These are phyloP conservation scores for Plasmodium vivax DNA, from an alignment of 169 alveolate species.

Conservation along the genomic window DNA sequence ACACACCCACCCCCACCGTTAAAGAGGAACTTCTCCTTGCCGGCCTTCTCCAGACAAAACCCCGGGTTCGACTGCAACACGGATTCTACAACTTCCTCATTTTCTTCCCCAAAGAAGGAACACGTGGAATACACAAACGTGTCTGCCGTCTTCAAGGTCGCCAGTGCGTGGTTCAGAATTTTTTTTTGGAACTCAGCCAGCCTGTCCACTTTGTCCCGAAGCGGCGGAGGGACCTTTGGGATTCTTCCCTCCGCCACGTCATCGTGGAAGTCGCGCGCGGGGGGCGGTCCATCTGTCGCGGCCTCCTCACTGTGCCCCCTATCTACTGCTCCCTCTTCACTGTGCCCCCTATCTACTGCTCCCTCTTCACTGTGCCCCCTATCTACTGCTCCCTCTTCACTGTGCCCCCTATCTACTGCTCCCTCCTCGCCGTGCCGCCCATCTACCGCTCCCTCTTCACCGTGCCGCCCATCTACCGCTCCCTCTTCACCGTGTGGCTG, in stretches of 20 bases:
- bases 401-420: neutral
- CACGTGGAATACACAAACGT: conserved; percentile 71
- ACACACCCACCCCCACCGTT: neutral
- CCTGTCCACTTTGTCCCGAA: conserved; percentile 19
- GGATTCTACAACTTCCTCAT: conserved; percentile 56
- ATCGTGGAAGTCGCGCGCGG: neutral
- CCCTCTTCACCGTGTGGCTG: neutral
- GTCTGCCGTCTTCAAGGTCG: conserved; percentile 2
- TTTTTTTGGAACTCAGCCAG: conserved; percentile 60
- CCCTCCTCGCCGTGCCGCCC: neutral
- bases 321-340: neutral
- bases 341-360: neutral
- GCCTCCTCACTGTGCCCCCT: neutral
- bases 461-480: too few species aligned
- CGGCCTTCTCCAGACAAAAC: conserved; percentile 55
- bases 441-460: neutral
- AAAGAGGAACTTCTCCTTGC: conserved; percentile 62
- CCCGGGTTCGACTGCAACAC: conserved; percentile 2
- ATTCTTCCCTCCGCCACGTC: conserved; percentile 6
- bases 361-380: neutral
- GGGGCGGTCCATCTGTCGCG: neutral
- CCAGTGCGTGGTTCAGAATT: conserved; percentile 52
- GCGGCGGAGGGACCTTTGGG: conserved; percentile 22
- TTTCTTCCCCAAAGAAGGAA: conserved; percentile 75
- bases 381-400: neutral